Base-by-base conservation (phyloP, 768 basidiomycete species). In the Kondoa malvinella region DNA sequence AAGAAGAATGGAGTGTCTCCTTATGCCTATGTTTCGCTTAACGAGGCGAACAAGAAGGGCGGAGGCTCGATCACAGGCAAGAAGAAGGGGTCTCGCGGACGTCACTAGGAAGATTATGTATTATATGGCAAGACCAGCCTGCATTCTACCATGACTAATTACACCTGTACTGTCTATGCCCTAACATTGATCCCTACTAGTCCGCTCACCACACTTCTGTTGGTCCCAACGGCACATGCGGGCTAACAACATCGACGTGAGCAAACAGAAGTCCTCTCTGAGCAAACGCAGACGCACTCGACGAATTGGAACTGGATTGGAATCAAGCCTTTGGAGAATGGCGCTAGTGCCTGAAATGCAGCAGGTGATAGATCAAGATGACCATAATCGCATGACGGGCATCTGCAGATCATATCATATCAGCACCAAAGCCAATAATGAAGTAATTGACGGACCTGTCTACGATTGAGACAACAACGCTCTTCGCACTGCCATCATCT, bases 11-110 rank as follows among this genome's bases (percentile, higher is more conserved):
- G 87, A 17, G 77, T 89, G 65, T 76, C 32, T 30, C 95, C 95
- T 2, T 97, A 90, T 76, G 90, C 89, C 21, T 99, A 96, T 76
- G 76, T 99, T 34, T 80, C 89, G 4, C 79, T 99, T 65, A 79
- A 79, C 21, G 82, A 78, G 65, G 68, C 40, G 21, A 21, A 71
- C 26, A 73, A 74, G 67, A 65, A 66, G 40, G 66, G 67, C 66
- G n/a, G 29, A 15, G 34, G 31, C 58, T 32, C 62, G 56, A 69
- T 66, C 66, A 71, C 64, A 30, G 70, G 65, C 21, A 68, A 64
- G 32, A 71, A 71, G 60, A 56, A 64, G n/a, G 66, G 58, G 56
- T 40, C 34, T 15, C 64, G 58, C 33, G 64, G 34, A 31, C 8
- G 27, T 4, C 4, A 34, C 57, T 14, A 32, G 40, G 21, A 50